Base-by-base conservation (phyloP, 768 basidiomycete genomes). In the Amanita inopinata region DNA sequence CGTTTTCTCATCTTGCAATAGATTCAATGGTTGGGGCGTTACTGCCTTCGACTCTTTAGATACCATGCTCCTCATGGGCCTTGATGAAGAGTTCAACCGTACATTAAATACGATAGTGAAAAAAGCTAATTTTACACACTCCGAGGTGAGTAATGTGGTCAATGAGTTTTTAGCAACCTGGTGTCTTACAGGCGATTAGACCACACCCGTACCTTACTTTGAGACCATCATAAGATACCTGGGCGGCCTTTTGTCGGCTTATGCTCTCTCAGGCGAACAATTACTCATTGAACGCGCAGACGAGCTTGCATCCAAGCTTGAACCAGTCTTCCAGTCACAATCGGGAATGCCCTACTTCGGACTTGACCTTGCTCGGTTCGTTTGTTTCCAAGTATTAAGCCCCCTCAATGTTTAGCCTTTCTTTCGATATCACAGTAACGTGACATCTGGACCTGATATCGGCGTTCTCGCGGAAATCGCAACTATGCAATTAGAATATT, bases 161-260 rank as follows among this genome's bases (percentile, higher is more conserved):
- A 9, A 27, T 14, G 22, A 19, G 17, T 33, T n/a, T 17, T 25
- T 22, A 32, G 4, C 7, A 23, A 27, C 17, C 5, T 28, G 3
- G n/a, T n/a, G n/a, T 17, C 24, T 49, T 37, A 31, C 50, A 31
- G 24, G 23, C 12, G 33, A 28, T 11, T 31, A 60, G 65, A 39
- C 37, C 44, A 51, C 59, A 50, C 60, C 57, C 49, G 64, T 56
- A 0, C 79, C 80, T 1, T 84, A 80, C 56, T 88, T 87, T 47
- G 86, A 93, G 64, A 93, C 89, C 0, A 76, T 84, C 31, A 96
- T 96, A 47, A 78, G 92, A 23, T 85, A 93, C 52, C 75, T 97
- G 1, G 92, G 91, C 2, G 93, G 92, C 4, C 66, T 93, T 1
- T 70, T 93, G 4, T 84, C 84, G 2, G 88, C 85, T 0, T 83